These are phyloP conservation scores for Panicum virgatum DNA, from an alignment of 202 grass and related monocot genomes.

Conservation along the genomic window DNA sequence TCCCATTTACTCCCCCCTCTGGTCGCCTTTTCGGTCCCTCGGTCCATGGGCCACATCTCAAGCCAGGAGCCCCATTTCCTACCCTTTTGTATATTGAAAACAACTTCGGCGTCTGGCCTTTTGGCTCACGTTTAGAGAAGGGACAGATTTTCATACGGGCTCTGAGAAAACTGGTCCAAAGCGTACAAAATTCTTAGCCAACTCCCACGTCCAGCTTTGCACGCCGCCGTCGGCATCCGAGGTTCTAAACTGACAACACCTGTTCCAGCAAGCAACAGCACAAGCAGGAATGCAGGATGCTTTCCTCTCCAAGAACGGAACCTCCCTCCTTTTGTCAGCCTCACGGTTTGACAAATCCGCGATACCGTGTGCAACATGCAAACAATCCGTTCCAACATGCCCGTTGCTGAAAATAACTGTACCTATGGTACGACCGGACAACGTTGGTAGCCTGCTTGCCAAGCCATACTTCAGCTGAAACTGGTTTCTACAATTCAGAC, in stretches of 20 bases:
- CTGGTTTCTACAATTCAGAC: background rate
- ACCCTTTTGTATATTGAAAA: background rate
- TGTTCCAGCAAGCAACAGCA: background rate
- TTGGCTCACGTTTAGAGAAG: background rate
- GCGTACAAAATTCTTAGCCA: background rate
- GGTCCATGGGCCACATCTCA: conserved; percentile 16
- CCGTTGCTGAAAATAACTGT: background rate
- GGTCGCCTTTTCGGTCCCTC: no score
- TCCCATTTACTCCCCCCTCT: no score
- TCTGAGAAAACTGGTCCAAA: background rate
- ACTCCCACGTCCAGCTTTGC: background rate
- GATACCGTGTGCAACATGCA: background rate
- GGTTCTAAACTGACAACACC: background rate
- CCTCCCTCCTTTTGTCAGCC: background rate
- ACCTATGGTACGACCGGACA: background rate
- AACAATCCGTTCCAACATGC: background rate
- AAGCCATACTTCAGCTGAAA: background rate
- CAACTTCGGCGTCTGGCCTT: background rate
- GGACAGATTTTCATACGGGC: background rate
- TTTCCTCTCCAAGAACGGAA: background rate
- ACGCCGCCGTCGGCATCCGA: background rate
- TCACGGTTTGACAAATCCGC: background rate
- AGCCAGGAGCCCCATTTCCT: background rate
- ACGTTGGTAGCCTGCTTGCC: background rate
- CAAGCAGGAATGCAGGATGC: background rate